Base-by-base conservation (phyloP, 2,329 filamentous ascomycete species). In the Clonostachys byssicola region DNA sequence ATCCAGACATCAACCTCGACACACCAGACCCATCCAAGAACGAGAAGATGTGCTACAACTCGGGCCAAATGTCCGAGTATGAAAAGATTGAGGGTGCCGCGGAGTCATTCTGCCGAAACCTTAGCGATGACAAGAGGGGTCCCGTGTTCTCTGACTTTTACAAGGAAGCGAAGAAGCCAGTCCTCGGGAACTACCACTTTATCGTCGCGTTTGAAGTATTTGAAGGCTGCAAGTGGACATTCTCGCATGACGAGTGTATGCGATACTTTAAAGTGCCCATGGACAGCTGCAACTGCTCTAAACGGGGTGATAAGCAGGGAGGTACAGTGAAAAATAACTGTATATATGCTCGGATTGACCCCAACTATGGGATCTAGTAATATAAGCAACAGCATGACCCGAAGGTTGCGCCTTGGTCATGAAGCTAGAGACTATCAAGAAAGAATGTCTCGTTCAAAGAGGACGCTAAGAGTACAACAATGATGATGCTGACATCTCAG, bases 221-320 rank as follows among this genome's bases (percentile, higher is more conserved):
- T 12, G 38, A 50, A n/a, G 47, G 47, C 2, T 61, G 58, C 47
- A 18, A 47, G 2, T 60, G 50, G 51, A 47, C 12, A 3, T 54
- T 42, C 1, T n/a, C 53, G 43, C 46, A 49, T 6, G 43, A 51
- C 38, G 45, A 55, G 40, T 61, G 60, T 46, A 47, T 52, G 49
- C 44, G 51, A 7, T 60, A 63, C 45, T 46, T 62, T 9, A 43
- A 46, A n/a, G 47, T 57, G n/a, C 50, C 48, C 1, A 54, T 55
- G 7, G 56, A 61, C 45, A 49, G 49, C 3, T 63, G 58, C 23
- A 46, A 61, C 44, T 61, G 59, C 20, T 41, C 43, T 1, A 53
- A 49, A 1, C 48, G 51, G 33, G 49, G 51, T 4, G 44, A 46
- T 3, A 62, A 60, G 48, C 53, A 56, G 45, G 60, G 58, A 17